These are phyloP conservation scores for Rutstroemia sp. DNA, from an alignment of 2,329 filamentous ascomycete genomes.

Conservation along the genomic window DNA sequence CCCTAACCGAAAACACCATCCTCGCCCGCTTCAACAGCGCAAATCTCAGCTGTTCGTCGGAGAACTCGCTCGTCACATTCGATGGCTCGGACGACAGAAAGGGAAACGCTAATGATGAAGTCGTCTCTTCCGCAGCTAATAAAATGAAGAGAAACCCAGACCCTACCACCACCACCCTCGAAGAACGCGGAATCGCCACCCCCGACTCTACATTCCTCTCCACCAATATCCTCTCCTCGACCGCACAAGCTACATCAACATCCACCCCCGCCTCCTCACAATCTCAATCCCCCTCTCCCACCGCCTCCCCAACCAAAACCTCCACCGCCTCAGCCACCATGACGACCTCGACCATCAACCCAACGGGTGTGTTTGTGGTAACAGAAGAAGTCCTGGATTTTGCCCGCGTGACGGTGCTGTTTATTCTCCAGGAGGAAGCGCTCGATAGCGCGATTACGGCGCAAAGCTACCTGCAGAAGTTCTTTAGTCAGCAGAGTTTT, in stretches of 20 bases:
- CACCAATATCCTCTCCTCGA: constrained; percentile 1
- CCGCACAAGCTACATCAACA: no score
- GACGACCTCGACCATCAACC: constrained; percentile 8
- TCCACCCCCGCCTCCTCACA: neutral
- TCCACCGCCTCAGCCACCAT: constrained; percentile 10
- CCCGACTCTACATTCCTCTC: constrained; percentile 12
- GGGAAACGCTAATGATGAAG: constrained; percentile 16
- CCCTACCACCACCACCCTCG: neutral
- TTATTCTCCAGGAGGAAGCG: constrained; percentile 49
- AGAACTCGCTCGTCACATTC: constrained; percentile 86
- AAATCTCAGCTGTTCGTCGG: constrained; percentile 71
- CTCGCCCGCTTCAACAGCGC: constrained; percentile 68
- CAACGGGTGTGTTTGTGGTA: constrained; percentile 36
- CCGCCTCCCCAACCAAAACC: constrained; percentile 10
- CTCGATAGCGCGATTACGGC: constrained; percentile 45
- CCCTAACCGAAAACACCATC: constrained; percentile 62
- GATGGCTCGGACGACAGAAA: constrained; percentile 40
- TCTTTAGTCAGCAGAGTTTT: constrained; percentile 36
- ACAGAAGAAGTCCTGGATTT: constrained; percentile 56
- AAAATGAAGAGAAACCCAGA: neutral
- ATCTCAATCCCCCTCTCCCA: neutral
- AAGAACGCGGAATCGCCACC: neutral
- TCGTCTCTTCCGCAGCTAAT: neutral
- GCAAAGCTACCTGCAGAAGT: constrained; percentile 46
- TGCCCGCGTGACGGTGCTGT: constrained; percentile 54